A percentile compares a stretch with the other conserved stretches of the same genome.
These are phyloP conservation scores for Secale cereale DNA, from an alignment of 176 grass and related monocot species.

Conservation along the genomic window DNA sequence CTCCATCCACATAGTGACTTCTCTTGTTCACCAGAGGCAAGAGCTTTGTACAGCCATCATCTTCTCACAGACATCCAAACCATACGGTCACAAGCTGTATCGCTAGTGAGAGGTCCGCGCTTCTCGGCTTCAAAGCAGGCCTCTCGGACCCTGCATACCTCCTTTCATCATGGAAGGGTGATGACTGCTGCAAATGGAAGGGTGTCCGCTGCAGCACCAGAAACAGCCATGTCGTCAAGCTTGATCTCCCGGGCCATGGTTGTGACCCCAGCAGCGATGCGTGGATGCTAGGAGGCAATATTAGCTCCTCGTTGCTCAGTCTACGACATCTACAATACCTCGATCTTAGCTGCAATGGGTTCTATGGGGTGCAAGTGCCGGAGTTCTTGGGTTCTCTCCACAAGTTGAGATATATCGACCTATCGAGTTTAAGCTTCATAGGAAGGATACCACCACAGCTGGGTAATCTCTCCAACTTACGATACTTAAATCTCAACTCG, in stretches of 20 bases:
- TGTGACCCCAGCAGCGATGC: background rate
- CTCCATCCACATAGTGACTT: background rate
- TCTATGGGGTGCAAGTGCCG: background rate
- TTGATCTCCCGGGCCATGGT: background rate
- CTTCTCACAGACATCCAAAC: too few species aligned
- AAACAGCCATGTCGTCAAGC: slow-evolving; percentile 17
- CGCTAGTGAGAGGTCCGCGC: background rate
- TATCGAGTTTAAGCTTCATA: background rate
- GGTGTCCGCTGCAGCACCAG: slow-evolving; percentile 7
- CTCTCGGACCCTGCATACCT: background rate
- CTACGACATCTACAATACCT: background rate
- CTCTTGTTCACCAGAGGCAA: too few species aligned
- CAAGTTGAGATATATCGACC: background rate
- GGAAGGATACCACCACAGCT: slow-evolving; percentile 18
- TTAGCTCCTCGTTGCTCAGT: slow-evolving; percentile 19
- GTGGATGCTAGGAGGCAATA: background rate
- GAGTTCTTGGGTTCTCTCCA: background rate
- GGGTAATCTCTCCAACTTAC: slow-evolving; percentile 26
- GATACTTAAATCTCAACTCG: background rate
- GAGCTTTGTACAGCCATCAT: too few species aligned
- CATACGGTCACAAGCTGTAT: background rate
- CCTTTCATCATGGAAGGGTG: slow-evolving; percentile 17
- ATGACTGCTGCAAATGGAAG: slow-evolving; percentile 25
- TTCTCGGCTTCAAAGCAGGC: background rate
- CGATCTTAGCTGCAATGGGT: slow-evolving; percentile 6